phyloP scores from a whole-genome alignment of 2,329 filamentous ascomycete genomes.

The Diplodia sapinea region DNA sequence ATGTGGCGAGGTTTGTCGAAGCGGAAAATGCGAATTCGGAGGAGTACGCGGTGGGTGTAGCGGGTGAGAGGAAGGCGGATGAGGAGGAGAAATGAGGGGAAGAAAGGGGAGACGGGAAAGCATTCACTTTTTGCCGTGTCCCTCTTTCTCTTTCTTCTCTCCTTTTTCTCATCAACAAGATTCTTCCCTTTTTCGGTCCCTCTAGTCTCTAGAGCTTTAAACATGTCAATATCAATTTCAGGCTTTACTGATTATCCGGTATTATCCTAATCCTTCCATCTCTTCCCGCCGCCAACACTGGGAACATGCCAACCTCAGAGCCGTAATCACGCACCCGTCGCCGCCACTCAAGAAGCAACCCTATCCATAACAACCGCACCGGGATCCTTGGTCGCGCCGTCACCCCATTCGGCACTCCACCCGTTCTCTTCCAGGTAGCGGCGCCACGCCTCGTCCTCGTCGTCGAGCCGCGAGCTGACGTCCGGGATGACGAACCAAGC shows the following conservation, averaged over 20 bases:
- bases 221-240: too few species aligned
- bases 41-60: constrained; percentile 38
- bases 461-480: constrained; percentile 36
- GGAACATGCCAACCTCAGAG: not conserved
- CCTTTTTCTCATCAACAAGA: too few species aligned
- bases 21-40: constrained; percentile 50
- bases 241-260: too few species aligned
- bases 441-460: constrained; percentile 43
- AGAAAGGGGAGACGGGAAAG: not conserved
- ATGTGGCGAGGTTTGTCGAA: constrained; percentile 63
- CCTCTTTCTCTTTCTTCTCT: too few species aligned
- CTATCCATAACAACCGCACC: constrained; percentile 31
- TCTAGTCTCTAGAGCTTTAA: too few species aligned
- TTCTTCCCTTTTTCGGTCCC: too few species aligned
- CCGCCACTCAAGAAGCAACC: constrained; percentile 9
- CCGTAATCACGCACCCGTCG: not conserved
- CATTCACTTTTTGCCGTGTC: too few species aligned
- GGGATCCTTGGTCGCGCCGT: constrained; percentile 36
- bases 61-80: constrained; percentile 7
- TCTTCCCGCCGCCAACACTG: too few species aligned
- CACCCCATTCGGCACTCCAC: constrained; percentile 39
- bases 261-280: too few species aligned
- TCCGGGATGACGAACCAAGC: constrained; percentile 43
- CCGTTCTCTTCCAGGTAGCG: constrained; percentile 37
- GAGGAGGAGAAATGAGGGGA: not conserved